These are phyloP conservation scores for Candida tallmaniae DNA, from an alignment of 805 yeast genomes.

Conservation along the genomic window DNA sequence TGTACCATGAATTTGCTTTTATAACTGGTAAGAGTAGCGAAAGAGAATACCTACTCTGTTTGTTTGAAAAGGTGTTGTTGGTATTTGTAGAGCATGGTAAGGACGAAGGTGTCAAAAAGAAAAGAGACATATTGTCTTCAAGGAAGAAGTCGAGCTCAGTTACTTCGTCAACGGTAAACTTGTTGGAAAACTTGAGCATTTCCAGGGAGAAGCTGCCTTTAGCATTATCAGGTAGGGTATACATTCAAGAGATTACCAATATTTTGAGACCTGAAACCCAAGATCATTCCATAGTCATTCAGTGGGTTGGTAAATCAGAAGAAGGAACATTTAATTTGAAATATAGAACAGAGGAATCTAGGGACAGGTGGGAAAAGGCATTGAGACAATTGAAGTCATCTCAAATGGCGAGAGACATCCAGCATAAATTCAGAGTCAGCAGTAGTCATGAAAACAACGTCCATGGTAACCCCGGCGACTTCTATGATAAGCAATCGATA, in stretches of 20 bases:
- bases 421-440: slow-evolving; percentile 25
- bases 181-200: slow-evolving; percentile 30
- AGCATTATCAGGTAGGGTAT: slow-evolving; percentile 78
- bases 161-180: slow-evolving; percentile 30
- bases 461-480: slow-evolving; percentile 5
- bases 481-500: slow-evolving; percentile 13
- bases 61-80: slow-evolving; percentile 66
- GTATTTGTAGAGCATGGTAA: slow-evolving; percentile 35
- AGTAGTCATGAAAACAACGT: slow-evolving; percentile 23
- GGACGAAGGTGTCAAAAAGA: slow-evolving; percentile 31
- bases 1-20: slow-evolving; percentile 67
- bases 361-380: slow-evolving; percentile 77
- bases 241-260: slow-evolving; percentile 58
- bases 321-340: slow-evolving; percentile 80
- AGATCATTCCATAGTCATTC: slow-evolving; percentile 59
- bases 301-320: slow-evolving; percentile 85
- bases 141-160: slow-evolving; percentile 49
- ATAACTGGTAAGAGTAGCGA: slow-evolving; percentile 70
- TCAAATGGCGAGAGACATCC: slow-evolving; percentile 12
- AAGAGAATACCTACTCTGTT: slow-evolving; percentile 82
- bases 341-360: slow-evolving; percentile 76
- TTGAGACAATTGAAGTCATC: slow-evolving; percentile 42
- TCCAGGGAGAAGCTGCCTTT: slow-evolving; percentile 26
- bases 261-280: slow-evolving; percentile 30
- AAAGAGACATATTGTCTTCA: slow-evolving; percentile 39